A percentile compares a stretch with the other conserved stretches of the same genome.
Conservation (phyloP, 441 rosid species). For the Daphne laureola region DNA sequence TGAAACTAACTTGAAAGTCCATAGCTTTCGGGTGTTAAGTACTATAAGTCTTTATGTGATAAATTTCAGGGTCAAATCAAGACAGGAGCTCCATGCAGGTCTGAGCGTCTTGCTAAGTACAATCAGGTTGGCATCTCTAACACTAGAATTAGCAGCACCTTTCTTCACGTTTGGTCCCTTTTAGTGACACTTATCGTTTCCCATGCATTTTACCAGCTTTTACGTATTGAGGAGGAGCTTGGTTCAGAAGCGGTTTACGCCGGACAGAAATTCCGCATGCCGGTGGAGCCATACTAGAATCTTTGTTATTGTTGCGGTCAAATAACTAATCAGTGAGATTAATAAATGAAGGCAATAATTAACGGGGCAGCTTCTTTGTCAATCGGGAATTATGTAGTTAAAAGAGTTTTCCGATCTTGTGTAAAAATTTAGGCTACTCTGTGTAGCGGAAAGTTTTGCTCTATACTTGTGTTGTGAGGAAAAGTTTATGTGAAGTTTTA, state of each 20-base stretch:
- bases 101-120: conserved; percentile 94
- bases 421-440: too few species aligned
- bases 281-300: conserved; percentile 76
- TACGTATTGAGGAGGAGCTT: conserved; percentile 95
- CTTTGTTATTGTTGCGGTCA: background rate
- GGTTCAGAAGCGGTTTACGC: conserved; percentile 84
- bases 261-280: conserved; percentile 74
- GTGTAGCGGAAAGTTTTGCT: too few species aligned
- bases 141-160: background rate
- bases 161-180: background rate
- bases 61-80: conserved; percentile 81
- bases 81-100: conserved; percentile 99
- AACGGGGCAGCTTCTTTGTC: background rate
- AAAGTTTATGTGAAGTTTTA: too few species aligned
- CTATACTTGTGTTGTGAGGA: too few species aligned
- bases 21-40: conserved; percentile 3
- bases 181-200: background rate
- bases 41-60: background rate
- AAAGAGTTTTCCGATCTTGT: background rate
- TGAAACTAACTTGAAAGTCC: background rate
- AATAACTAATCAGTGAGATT: too few species aligned
- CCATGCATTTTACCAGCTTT: conserved; percentile 32
- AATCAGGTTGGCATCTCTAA: conserved; percentile 50
- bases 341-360: background rate
- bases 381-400: too few species aligned